These are phyloP conservation scores for Cercospora sp. DNA, from an alignment of 2,329 filamentous ascomycete species.

Conservation along the genomic window DNA sequence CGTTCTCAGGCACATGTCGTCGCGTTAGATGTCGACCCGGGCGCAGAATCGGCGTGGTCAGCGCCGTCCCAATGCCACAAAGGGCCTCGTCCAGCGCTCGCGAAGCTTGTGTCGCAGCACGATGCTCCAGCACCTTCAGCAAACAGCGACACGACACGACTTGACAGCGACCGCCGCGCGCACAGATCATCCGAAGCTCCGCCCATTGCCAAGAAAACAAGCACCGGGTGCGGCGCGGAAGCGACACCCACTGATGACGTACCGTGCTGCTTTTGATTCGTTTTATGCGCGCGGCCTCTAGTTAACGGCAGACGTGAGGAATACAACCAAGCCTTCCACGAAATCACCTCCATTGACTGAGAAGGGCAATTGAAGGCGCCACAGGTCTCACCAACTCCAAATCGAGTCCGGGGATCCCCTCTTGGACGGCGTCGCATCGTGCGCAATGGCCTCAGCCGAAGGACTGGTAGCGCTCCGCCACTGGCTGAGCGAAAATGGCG, in stretches of 20 bases:
- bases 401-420: background rate
- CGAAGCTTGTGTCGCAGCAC: too few species aligned
- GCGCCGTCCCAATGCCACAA: too few species aligned
- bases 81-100: too few species aligned
- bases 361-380: background rate
- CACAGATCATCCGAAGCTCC: background rate
- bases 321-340: background rate
- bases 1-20: too few species aligned
- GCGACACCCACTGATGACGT: background rate
- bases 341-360: background rate
- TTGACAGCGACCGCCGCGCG: background rate
- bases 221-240: background rate
- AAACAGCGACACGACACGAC: background rate
- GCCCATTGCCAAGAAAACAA: background rate
- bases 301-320: constrained; percentile 2
- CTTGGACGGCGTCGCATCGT: background rate
- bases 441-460: constrained; percentile 14
- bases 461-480: constrained; percentile 29
- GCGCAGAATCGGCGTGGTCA: too few species aligned
- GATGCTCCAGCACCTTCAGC: too few species aligned
- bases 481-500: constrained; percentile 38
- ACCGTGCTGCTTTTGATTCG: background rate
- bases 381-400: background rate
- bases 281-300: background rate
- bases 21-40: too few species aligned